Evolutionary conservation across 768 basidiomycete species (phyloP).

Genomic region (Lactarius pseudohatsudake): DNA sequence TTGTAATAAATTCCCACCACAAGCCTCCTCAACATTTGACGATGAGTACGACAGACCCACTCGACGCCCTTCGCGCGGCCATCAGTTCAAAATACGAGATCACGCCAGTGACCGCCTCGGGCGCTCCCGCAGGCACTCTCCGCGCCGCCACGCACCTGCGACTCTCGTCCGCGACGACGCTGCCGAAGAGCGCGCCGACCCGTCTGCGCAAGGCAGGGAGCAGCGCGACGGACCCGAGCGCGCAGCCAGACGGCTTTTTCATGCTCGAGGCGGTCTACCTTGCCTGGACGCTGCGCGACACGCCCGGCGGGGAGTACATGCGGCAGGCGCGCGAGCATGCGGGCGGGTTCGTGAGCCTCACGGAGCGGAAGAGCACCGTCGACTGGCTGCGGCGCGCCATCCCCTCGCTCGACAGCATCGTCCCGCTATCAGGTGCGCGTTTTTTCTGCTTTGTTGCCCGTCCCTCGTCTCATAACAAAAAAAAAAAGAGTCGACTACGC

Average conservation of each 20-base stretch:
- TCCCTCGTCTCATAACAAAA: not conserved
- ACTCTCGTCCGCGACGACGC: conserved; percentile 48
- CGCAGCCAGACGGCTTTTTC: conserved; percentile 59
- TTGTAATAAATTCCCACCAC: not conserved
- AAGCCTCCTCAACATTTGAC: not conserved
- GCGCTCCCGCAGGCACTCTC: conserved; percentile 47
- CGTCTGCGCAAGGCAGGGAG: conserved; percentile 70
- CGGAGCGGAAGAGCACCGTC: conserved; percentile 81
- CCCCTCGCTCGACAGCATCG: conserved; percentile 50
- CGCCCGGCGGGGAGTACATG: conserved; percentile 83
- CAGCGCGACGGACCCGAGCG: conserved; percentile 41
- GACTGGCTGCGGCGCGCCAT: conserved; percentile 78
- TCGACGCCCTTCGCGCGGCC: conserved; percentile 26
- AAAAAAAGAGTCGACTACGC: conserved; percentile 51
- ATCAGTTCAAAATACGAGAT: conserved; percentile 21
- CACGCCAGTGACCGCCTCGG: conserved; percentile 14
- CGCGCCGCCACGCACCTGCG: conserved; percentile 64
- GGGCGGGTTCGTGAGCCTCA: conserved; percentile 78
- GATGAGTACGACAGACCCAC: conserved; percentile 24
- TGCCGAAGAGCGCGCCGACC: conserved; percentile 77
- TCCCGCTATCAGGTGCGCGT: conserved; percentile 46
- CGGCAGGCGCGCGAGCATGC: conserved; percentile 73
- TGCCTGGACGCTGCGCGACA: conserved; percentile 77
- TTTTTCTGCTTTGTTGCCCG: not conserved
- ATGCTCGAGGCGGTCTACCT: conserved; percentile 80